Evolutionary conservation across 768 basidiomycete genomes (phyloP).

Genomic region (Pulveroboletus frians): DNA sequence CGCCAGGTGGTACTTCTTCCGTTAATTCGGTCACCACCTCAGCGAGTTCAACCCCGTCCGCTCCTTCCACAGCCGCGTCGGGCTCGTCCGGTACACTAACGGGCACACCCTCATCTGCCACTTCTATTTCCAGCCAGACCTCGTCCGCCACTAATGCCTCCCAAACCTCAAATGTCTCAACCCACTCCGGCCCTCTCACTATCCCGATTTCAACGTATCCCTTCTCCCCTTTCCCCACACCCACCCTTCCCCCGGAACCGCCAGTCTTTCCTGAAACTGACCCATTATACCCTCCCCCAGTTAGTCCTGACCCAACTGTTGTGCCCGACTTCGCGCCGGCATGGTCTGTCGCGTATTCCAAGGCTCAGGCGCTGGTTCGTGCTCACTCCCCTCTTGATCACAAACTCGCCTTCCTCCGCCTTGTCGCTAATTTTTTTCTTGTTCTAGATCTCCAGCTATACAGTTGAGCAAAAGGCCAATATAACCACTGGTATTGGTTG

Average conservation of each 20-base stretch:
- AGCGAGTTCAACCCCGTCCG: neutral
- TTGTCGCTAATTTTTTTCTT: neutral
- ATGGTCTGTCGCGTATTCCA: slow-evolving; percentile 56
- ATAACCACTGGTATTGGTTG: slow-evolving; percentile 55
- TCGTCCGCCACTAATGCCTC: slow-evolving; percentile 9
- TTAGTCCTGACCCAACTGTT: slow-evolving; percentile 34
- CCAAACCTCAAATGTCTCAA: slow-evolving; percentile 1
- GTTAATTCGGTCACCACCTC: neutral
- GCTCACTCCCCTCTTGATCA: neutral
- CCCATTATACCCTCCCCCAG: slow-evolving; percentile 54
- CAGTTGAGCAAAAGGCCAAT: slow-evolving; percentile 61
- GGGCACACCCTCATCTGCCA: neutral
- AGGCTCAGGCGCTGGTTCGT: slow-evolving; percentile 51
- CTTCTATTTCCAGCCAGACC: no score
- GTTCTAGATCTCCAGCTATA: slow-evolving; percentile 41
- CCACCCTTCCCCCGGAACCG: slow-evolving; percentile 49
- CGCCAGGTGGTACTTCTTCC: neutral
- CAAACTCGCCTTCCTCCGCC: no score
- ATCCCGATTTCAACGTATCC: slow-evolving; percentile 38
- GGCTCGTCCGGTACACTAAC: neutral
- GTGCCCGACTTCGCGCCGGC: slow-evolving; percentile 46
- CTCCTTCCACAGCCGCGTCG: slow-evolving; percentile 2
- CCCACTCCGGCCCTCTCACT: slow-evolving; percentile 24
- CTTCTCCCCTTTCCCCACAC: slow-evolving; percentile 60
- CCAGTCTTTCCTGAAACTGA: slow-evolving; percentile 29